A percentile compares a stretch with the other conserved stretches of the same genome.
These are phyloP conservation scores for Fistulinella prunicolor DNA, from an alignment of 768 basidiomycete species.

Conservation along the genomic window DNA sequence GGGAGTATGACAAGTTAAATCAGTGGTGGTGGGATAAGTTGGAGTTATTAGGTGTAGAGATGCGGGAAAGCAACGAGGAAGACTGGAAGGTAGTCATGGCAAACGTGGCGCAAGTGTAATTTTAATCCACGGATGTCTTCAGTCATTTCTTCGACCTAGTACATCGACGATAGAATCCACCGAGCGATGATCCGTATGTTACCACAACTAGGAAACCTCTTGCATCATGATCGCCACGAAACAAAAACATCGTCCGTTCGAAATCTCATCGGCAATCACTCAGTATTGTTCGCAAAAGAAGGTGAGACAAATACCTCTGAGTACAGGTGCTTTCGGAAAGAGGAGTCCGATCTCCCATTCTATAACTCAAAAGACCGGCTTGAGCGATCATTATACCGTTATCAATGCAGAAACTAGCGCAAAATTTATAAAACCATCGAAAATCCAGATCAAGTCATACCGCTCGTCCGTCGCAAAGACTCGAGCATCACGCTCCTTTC, in stretches of 20 bases:
- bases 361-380: slow-evolving; percentile 85
- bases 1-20: slow-evolving; percentile 53
- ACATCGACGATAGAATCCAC: background rate
- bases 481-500: slow-evolving; percentile 77
- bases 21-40: slow-evolving; percentile 82
- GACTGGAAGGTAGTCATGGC: slow-evolving; percentile 51
- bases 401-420: slow-evolving; percentile 94
- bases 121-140: background rate
- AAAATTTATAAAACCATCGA: background rate
- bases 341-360: slow-evolving; percentile 85
- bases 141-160: background rate
- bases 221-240: slow-evolving; percentile 62
- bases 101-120: slow-evolving; percentile 39
- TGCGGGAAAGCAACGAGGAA: slow-evolving; percentile 43
- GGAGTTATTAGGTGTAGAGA: slow-evolving; percentile 38
- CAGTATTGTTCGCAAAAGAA: slow-evolving; percentile 2
- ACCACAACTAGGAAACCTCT: background rate
- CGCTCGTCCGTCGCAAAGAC: slow-evolving; percentile 97
- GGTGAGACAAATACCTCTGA: slow-evolving; percentile 57
- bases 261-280: slow-evolving; percentile 53
- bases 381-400: slow-evolving; percentile 99
- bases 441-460: slow-evolving; percentile 39
- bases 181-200: background rate
- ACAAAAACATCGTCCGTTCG: slow-evolving; percentile 94
- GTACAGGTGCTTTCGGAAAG: slow-evolving; percentile 84